Evolutionary conservation across 1,284 basidiomycete species (phyloP), one percentile per base, ranked within the genome.

Genomic region (Naganishia sp.): DNA sequence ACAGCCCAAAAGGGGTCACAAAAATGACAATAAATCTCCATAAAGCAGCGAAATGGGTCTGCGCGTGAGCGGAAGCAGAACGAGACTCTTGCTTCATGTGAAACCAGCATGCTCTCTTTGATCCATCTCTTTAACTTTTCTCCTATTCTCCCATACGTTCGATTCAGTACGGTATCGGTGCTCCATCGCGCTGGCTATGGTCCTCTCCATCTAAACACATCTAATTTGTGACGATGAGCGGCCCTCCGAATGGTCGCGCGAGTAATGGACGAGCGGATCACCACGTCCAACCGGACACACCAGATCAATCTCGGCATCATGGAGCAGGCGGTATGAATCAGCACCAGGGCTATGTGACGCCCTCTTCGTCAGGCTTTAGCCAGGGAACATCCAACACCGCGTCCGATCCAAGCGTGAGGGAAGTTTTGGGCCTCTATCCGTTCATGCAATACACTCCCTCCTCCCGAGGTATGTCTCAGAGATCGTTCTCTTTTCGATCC

Each of bases 371-470:
- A 13, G 10, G 46, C 9, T 42, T 50, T 18, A 47, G 49, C 23
- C 49, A 35, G 18, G 39, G 47, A 5, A 28, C 42, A 15, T 61
- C 58, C 3, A 67, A 67, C 51, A 60, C 39, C 17, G 67, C 67
- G 25, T 49, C 63, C 10, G 53, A 73, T 63, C 68, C 71, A 46
- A 71, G 77, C 58, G 74, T 77, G 10, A 67, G 73, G 7, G 72
- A 69, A 45, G 57, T 80, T 39, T 69, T 79, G 32, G 68, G 72
- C n/a, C 69, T 76, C 13, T 78, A 77, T 62, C 79, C 80, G 5
- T 74, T 81, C 50, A 72, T 74, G 42, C 75, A 73, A 1, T 77
- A 80, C 67, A 75, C 76, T 0, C 80, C 80, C 2, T 76, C 73
- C 1, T 75, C 78, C 3, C 66, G 76, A 71, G 75, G 80, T 81